Base-by-base conservation (phyloP, 495 filamentous ascomycete species). In the Trichoderma erinaceum region DNA sequence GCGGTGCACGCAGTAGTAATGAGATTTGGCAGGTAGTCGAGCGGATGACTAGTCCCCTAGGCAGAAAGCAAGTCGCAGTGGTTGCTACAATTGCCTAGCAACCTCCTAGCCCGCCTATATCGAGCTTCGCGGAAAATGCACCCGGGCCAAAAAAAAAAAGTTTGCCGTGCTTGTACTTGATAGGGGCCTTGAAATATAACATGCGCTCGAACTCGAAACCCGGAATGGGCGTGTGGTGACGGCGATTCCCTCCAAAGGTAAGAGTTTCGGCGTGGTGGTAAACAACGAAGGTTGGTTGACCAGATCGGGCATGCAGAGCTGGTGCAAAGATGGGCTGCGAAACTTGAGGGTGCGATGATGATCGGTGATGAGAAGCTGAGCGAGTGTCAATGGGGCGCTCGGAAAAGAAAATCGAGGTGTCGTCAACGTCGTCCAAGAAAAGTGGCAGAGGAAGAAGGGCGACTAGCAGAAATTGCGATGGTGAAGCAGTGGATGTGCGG, bases 81-180 rank as follows among this genome's bases (percentile, higher is more conserved):
- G 69, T 70, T 70, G 68, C 68, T 72, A 69, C 71, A 71, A 64
- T 70, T 72, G 69, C 73, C 72, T 73, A 73, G 67, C 66, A 71
- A 65, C 68, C 67, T 66, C 72, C 70, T 65, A 64, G 63, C 48
- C 67, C 41, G 71, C 72, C 75, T 74, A 76, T 75, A 69, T 68
- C 72, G 67, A 67, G 48, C 63, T 35, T 15, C 10, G 56, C 16
- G 27, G 25, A 13, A 13, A 61, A 61, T 32, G 48, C 27, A 32
- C 56, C 56, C 3, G 10, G 3, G 56, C 56, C 1, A 32, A 32
- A 56, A 7, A 29, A 32, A 32, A 56, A 7, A 18, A 8, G 27
- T 32, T 23, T 23, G 56, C 56, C 25, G 56, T 21, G 12, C 27
- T 61, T 25, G 56, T 21, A 25, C 27, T 61, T n/a, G 48, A 25